These are phyloP conservation scores for Tuber magnatum DNA, from an alignment of 495 filamentous ascomycete genomes.

Conservation along the genomic window DNA sequence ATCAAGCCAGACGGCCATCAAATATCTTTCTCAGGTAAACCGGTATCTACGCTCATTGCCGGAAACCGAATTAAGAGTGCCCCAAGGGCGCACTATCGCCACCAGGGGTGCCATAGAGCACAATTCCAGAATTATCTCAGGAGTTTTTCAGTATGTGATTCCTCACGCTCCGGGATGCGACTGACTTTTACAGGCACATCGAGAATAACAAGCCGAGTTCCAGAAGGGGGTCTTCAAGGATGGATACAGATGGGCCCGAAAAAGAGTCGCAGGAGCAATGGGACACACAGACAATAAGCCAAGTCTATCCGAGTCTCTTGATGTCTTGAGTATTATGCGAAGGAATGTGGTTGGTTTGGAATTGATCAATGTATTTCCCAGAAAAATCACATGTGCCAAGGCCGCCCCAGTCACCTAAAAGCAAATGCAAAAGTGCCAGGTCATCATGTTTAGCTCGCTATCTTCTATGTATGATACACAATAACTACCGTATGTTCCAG, in stretches of 20 bases:
- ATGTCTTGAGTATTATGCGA: conserved; percentile 9
- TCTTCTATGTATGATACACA: background rate
- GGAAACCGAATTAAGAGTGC: conserved; percentile 31
- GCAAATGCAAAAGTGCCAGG: background rate
- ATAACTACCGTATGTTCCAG: background rate
- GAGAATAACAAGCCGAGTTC: background rate
- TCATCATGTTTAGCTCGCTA: background rate
- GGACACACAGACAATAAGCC: background rate
- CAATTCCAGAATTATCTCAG: conserved; percentile 30
- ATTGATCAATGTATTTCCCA: conserved; percentile 12
- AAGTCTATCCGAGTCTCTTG: conserved; percentile 3
- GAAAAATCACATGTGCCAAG: background rate
- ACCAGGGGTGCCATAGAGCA: conserved; percentile 26
- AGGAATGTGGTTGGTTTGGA: conserved; percentile 4
- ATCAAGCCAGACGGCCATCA: conserved; percentile 23
- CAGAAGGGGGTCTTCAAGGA: background rate
- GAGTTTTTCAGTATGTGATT: conserved; percentile 28
- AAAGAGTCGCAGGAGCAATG: background rate
- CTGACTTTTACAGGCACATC: conserved; percentile 1
- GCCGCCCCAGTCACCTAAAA: background rate
- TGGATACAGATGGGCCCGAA: background rate
- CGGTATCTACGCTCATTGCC: conserved; percentile 30
- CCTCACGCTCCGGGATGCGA: background rate
- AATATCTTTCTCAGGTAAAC: conserved; percentile 30
- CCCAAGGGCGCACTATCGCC: conserved; percentile 27